Evolutionary conservation across 225 moss, liverwort and hornwort genomes (phyloP).

Genomic region (Lunularia cruciata): DNA sequence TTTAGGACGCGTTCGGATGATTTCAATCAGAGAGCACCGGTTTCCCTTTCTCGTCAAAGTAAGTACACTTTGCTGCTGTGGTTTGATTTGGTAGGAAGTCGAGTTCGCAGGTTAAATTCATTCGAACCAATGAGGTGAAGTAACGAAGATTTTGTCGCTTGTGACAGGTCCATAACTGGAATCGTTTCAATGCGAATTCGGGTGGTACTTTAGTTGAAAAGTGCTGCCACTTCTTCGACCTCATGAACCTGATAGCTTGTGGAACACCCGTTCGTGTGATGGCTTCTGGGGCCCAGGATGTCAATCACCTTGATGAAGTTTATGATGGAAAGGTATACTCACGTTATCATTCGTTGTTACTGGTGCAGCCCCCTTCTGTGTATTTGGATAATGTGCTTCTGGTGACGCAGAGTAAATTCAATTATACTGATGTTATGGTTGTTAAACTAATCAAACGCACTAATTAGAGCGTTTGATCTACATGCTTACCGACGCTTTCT

Average conservation of each 20-base stretch:
- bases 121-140: neutral
- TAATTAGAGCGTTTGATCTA: too few species aligned
- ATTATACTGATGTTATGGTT: too few species aligned
- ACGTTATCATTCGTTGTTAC: too few species aligned
- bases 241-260: constrained; percentile 67
- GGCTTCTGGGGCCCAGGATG: constrained; percentile 82
- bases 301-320: constrained; percentile 71
- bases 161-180: constrained; percentile 75
- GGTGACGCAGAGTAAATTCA: too few species aligned
- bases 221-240: constrained; percentile 93
- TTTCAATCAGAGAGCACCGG: constrained; percentile 78
- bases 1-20: constrained; percentile 69
- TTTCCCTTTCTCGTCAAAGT: constrained; percentile 85
- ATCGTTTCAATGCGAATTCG: constrained; percentile 77
- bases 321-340: constrained; percentile 67
- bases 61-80: neutral
- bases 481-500: too few species aligned
- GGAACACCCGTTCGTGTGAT: constrained; percentile 70
- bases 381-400: too few species aligned
- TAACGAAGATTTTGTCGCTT: neutral
- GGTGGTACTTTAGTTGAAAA: constrained; percentile 91
- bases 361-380: too few species aligned
- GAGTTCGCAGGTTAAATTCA: neutral
- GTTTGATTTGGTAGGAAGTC: too few species aligned
- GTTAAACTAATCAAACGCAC: too few species aligned